Percentiles rank a stretch among this genome's conserved stretches.
phyloP scores from a whole-genome alignment of 2,329 filamentous ascomycete genomes.

The Calonectria fujianensis region DNA sequence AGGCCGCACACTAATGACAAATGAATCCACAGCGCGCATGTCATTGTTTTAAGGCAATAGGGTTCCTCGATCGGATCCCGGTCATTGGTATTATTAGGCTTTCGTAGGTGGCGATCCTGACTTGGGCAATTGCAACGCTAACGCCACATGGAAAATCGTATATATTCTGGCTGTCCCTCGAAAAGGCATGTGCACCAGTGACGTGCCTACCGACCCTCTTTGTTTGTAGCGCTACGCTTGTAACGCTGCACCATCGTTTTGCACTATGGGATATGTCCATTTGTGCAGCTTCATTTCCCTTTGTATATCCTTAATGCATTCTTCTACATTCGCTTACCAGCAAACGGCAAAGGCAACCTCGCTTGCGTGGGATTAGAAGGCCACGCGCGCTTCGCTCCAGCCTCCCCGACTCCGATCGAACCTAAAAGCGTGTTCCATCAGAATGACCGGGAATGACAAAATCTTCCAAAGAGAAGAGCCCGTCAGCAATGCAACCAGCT shows the following conservation, averaged over 20 bases:
- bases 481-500: neutral
- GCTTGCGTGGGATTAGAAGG: neutral
- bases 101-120: constrained; percentile 12
- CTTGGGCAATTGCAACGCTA: neutral
- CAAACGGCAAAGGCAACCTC: neutral
- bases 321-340: neutral
- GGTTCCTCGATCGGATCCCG: neutral
- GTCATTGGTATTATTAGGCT: neutral
- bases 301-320: neutral
- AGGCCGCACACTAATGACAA: neutral
- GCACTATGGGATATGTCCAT: neutral
- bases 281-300: neutral
- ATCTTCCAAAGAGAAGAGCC: neutral
- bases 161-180: neutral
- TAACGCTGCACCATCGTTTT: neutral
- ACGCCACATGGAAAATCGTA: neutral
- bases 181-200: neutral
- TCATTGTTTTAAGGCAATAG: neutral
- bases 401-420: neutral
- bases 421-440: neutral
- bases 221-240: neutral
- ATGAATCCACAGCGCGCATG: neutral
- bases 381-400: neutral
- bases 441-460: neutral
- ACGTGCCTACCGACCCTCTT: neutral